These are phyloP conservation scores for Penicillium vulpinum DNA, from an alignment of 2,329 filamentous ascomycete genomes.

Conservation along the genomic window DNA sequence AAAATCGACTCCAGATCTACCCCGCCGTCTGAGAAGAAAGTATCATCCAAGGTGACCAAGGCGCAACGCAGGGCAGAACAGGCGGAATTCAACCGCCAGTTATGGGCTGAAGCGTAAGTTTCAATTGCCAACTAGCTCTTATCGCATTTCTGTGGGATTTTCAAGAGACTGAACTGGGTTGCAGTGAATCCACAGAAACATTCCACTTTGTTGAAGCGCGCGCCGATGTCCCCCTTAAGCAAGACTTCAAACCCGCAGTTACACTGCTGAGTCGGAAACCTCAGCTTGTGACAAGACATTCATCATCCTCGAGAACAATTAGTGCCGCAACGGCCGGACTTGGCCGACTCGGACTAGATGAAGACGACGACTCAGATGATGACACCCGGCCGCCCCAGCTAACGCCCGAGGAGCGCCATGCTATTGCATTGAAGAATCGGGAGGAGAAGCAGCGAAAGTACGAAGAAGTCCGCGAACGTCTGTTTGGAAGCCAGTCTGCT, in stretches of 20 bases:
- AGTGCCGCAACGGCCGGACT: slow-evolving; percentile 46
- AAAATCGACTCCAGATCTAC: slow-evolving; percentile 40
- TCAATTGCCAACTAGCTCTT: neutral
- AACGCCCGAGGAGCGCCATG: slow-evolving; percentile 73
- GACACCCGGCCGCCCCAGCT: slow-evolving; percentile 63
- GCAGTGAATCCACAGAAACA: slow-evolving; percentile 70
- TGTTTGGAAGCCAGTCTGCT: slow-evolving; percentile 66
- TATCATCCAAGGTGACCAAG: slow-evolving; percentile 62
- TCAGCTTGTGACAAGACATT: slow-evolving; percentile 61
- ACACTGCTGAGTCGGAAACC: slow-evolving; percentile 85
- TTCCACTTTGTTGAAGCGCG: slow-evolving; percentile 73
- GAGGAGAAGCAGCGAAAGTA: slow-evolving; percentile 91
- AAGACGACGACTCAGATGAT: slow-evolving; percentile 67
- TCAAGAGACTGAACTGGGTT: slow-evolving; percentile 1
- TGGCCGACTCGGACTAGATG: slow-evolving; percentile 49
- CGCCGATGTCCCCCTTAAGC: slow-evolving; percentile 63
- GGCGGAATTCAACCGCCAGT: slow-evolving; percentile 75
- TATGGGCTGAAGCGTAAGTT: slow-evolving; percentile 83
- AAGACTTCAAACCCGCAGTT: slow-evolving; percentile 76
- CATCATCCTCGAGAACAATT: slow-evolving; percentile 39
- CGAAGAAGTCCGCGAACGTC: slow-evolving; percentile 81
- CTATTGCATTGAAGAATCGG: slow-evolving; percentile 73
- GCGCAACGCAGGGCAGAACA: slow-evolving; percentile 78
- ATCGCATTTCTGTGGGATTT: neutral
- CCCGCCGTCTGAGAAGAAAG: slow-evolving; percentile 47